phyloP scores from a whole-genome alignment of 768 basidiomycete species.

The Candolleomyces eurysporus region DNA sequence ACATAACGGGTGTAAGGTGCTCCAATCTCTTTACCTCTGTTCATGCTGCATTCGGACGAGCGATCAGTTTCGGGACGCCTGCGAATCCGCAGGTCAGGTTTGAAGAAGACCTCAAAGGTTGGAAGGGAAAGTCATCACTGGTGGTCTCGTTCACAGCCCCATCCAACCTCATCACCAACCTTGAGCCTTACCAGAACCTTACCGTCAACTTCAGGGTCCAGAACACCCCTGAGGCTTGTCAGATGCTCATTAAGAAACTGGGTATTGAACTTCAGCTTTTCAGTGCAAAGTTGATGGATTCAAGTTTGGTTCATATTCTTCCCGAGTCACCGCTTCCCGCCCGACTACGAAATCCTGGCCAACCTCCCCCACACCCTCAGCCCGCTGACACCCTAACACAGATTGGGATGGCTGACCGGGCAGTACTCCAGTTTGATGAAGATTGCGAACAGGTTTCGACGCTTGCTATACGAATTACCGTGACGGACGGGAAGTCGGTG shows the following conservation, averaged over 20 bases:
- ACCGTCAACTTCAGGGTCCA: conserved; percentile 28
- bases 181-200: conserved; percentile 11
- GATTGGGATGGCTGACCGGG: conserved; percentile 18
- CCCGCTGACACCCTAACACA: neutral
- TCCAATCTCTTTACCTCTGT: conserved; percentile 34
- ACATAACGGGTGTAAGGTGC: conserved; percentile 14
- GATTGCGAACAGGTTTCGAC: conserved; percentile 21
- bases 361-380: conserved; percentile 8
- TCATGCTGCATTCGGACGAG: conserved; percentile 32
- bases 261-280: conserved; percentile 26
- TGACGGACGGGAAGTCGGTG: conserved; percentile 15
- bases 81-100: conserved; percentile 12
- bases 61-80: conserved; percentile 11
- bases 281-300: conserved; percentile 24
- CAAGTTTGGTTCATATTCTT: conserved; percentile 27
- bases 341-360: conserved; percentile 12
- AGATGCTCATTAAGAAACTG: conserved; percentile 19
- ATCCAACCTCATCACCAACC: conserved; percentile 25
- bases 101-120: conserved; percentile 30
- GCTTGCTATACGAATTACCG: conserved; percentile 13
- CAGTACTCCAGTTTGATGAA: conserved; percentile 21
- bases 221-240: conserved; percentile 15
- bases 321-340: conserved; percentile 14
- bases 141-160: conserved; percentile 36
- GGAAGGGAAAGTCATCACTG: conserved; percentile 31